These are phyloP conservation scores for Tetrahymena malaccensis DNA, from an alignment of 73 alveolate genomes.

Conservation along the genomic window DNA sequence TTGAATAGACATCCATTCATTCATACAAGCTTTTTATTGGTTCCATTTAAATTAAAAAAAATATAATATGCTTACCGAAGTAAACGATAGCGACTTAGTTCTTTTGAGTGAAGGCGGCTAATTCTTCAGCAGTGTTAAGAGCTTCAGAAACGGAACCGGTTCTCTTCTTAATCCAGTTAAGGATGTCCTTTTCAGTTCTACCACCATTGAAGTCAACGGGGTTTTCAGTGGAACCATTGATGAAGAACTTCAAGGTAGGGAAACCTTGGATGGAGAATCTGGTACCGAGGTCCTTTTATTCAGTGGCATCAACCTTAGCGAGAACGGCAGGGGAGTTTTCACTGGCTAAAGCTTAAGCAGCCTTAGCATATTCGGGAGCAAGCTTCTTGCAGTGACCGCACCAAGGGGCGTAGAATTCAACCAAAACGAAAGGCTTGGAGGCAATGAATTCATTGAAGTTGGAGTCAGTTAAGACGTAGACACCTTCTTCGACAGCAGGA, in stretches of 20 bases:
- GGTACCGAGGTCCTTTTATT: conserved; percentile 65
- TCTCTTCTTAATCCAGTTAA: conserved; percentile 87
- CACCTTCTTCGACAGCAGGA: neutral
- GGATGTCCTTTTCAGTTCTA: conserved; percentile 77
- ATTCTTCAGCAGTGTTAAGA: conserved; percentile 51
- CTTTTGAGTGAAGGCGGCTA: conserved; percentile 47
- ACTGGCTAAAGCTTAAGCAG: conserved; percentile 72
- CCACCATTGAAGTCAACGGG: conserved; percentile 90
- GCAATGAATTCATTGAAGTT: neutral
- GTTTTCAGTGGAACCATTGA: conserved; percentile 39
- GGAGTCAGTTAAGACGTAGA: neutral
- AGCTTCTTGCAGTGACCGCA: conserved; percentile 90
- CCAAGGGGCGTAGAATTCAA: conserved; percentile 88
- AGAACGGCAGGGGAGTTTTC: conserved; percentile 60
- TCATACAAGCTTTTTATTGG: neutral
- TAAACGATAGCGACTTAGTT: conserved; percentile 42
- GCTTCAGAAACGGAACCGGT: conserved; percentile 74
- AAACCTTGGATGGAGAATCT: conserved; percentile 82
- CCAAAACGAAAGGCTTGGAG: conserved; percentile 30
- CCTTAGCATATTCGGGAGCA: conserved; percentile 94
- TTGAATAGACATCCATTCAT: neutral
- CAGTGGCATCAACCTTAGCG: conserved; percentile 96
- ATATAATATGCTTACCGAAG: conserved; percentile 2
- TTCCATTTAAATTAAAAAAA: neutral
- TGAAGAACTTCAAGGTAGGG: conserved; percentile 91